Conservation (phyloP, 2,329 filamentous ascomycete species). For the Apiospora malaysiana region DNA sequence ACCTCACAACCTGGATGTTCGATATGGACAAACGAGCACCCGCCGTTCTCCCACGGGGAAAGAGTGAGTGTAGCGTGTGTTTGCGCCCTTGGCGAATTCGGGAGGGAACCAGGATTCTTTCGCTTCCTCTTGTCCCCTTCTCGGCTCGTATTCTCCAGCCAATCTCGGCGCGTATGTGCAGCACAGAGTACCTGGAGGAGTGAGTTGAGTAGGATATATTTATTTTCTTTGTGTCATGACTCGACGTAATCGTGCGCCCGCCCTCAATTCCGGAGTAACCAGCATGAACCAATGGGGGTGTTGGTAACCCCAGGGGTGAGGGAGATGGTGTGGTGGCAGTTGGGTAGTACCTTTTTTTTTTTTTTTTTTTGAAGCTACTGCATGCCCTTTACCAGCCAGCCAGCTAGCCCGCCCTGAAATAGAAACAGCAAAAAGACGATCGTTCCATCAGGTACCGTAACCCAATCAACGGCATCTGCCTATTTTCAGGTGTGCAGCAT, state of each 20-base stretch:
- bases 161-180: neutral
- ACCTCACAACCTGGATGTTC: neutral
- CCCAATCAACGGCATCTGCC: neutral
- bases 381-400: slow-evolving; percentile 5
- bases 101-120: neutral
- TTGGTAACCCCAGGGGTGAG: neutral
- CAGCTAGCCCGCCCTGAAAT: slow-evolving; percentile 6
- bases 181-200: neutral
- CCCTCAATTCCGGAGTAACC: neutral
- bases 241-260: slow-evolving; percentile 6
- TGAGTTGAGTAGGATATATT: neutral
- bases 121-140: neutral
- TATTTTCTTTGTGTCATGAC: slow-evolving; percentile 2
- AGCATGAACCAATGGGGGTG: neutral
- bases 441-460: neutral
- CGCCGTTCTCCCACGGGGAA: neutral
- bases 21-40: slow-evolving; percentile 10
- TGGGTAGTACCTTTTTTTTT: neutral
- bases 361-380: neutral
- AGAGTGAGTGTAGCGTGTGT: neutral
- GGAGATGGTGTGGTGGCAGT: neutral
- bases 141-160: slow-evolving; percentile 6
- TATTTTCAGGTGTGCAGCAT: neutral
- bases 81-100: neutral
- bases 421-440: neutral